These are phyloP conservation scores for Microdochium nivale DNA, from an alignment of 2,329 filamentous ascomycete genomes.

Conservation along the genomic window DNA sequence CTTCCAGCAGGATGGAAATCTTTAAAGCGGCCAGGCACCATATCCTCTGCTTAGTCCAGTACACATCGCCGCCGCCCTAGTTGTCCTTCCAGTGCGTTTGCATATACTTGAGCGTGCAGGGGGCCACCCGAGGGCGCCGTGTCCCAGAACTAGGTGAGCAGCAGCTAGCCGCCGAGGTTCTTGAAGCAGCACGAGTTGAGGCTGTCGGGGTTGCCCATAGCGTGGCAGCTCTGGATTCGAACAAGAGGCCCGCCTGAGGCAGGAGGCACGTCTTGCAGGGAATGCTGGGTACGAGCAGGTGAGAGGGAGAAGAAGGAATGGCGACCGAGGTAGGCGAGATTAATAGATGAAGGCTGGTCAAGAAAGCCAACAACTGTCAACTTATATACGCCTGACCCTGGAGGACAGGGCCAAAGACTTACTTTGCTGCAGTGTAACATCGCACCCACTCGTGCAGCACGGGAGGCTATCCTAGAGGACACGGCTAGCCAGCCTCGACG, in stretches of 20 bases:
- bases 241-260: background rate
- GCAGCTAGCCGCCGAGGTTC: conserved; percentile 59
- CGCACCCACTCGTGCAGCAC: no score
- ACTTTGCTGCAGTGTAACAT: no score
- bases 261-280: background rate
- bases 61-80: conserved; percentile 50
- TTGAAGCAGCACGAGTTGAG: conserved; percentile 68
- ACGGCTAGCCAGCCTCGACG: no score
- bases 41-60: no score
- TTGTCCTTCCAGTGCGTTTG: conserved; percentile 64
- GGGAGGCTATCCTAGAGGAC: no score
- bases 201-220: conserved; percentile 40
- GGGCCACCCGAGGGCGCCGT: conserved; percentile 54
- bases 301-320: background rate
- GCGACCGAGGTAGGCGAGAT: background rate
- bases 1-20: no score
- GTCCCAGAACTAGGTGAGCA: conserved; percentile 76
- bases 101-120: conserved; percentile 57
- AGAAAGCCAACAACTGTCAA: no score
- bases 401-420: no score
- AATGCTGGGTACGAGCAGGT: background rate
- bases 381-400: no score
- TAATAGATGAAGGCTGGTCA: background rate
- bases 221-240: conserved; percentile 49
- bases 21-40: no score